Conservation (phyloP, 495 filamentous ascomycete species). For the Penicillium waksmanii region DNA sequence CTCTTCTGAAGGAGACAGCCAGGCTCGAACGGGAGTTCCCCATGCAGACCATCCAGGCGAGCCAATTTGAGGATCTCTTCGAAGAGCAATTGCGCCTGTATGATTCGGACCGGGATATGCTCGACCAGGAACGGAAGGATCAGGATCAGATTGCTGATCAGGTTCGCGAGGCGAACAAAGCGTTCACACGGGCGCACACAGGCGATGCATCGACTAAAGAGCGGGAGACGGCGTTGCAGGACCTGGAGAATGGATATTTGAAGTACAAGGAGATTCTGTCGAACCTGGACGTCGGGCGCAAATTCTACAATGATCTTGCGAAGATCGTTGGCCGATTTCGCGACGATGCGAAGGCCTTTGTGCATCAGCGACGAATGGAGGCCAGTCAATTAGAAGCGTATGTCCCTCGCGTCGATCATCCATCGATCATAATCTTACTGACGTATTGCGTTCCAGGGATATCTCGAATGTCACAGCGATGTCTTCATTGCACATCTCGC, state of each 20-base stretch:
- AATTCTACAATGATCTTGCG: constrained; percentile 95
- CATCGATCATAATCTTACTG: constrained; percentile 8
- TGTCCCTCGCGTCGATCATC: constrained; percentile 23
- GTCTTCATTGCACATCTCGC: constrained; percentile 60
- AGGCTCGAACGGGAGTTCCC: constrained; percentile 84
- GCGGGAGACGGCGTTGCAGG: constrained; percentile 83
- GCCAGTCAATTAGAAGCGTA: constrained; percentile 77
- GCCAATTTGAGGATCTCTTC: constrained; percentile 90
- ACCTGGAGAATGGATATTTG: constrained; percentile 87
- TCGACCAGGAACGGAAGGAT: constrained; percentile 72
- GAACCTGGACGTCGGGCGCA: constrained; percentile 85
- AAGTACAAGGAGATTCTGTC: constrained; percentile 94
- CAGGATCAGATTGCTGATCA: constrained; percentile 72
- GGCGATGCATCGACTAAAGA: constrained; percentile 77
- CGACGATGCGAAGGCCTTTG: constrained; percentile 78
- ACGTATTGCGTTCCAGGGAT: constrained; percentile 48
- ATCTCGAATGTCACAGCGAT: constrained; percentile 62
- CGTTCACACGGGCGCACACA: constrained; percentile 69
- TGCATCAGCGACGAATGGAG: constrained; percentile 77
- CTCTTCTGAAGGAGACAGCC: constrained; percentile 79
- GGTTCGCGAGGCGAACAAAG: constrained; percentile 73
- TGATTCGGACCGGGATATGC: constrained; percentile 69
- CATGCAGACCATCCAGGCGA: constrained; percentile 79
- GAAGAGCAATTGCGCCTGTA: constrained; percentile 81
- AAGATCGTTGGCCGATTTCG: constrained; percentile 79